Percentiles rank a stretch among this genome's conserved stretches.
phyloP scores from a whole-genome alignment of 257 asterid genomes.

The Solanum lycopersicoides region DNA sequence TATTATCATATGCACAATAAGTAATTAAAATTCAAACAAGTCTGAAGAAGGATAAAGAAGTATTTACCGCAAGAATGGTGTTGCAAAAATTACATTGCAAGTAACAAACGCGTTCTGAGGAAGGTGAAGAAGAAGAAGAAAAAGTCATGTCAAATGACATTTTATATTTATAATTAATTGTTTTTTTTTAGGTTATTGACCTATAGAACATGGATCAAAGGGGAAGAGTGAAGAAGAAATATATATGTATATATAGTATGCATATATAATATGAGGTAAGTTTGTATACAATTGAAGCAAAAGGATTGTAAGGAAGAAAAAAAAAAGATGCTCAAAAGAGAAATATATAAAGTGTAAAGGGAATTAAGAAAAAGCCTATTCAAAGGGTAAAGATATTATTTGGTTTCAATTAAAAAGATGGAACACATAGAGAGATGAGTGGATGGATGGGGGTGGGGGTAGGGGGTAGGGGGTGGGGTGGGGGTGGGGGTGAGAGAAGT shows the following conservation, averaged over 20 bases:
- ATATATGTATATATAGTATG: background rate
- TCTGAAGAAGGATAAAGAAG: background rate
- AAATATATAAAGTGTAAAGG: slow-evolving; percentile 5
- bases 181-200: background rate
- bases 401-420: background rate
- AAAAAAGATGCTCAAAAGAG: background rate
- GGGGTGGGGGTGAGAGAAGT: background rate
- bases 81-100: slow-evolving; percentile 72
- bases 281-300: background rate
- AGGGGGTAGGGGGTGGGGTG: background rate
- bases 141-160: slow-evolving; percentile 37
- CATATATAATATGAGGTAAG: background rate
- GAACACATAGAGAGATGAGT: background rate
- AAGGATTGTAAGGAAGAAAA: background rate
- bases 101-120: slow-evolving; percentile 51
- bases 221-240: background rate
- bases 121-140: background rate
- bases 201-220: background rate
- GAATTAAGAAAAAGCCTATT: slow-evolving; percentile 2
- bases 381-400: background rate
- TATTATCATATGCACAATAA: background rate
- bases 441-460: background rate
- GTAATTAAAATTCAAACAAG: background rate
- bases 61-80: slow-evolving; percentile 16
- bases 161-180: background rate